Evolutionary conservation across 441 rosid genomes (phyloP).

Genomic region (Viola pubescens): DNA sequence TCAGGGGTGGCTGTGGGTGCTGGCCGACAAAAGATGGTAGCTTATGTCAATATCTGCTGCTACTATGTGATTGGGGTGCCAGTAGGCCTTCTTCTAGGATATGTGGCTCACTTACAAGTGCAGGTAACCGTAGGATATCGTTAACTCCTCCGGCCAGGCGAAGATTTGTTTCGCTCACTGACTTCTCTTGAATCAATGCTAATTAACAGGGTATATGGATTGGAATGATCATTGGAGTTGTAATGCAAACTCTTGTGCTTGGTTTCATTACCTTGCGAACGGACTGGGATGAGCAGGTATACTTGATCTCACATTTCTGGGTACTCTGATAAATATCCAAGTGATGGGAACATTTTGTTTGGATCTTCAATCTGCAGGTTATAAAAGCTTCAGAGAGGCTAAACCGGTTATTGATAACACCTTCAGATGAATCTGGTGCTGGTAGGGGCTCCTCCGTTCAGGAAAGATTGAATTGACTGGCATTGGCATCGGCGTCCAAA

Average conservation of each 20-base stretch:
- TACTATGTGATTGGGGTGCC: constrained; percentile 53
- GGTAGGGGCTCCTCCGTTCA: background rate
- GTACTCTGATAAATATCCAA: background rate
- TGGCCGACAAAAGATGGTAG: constrained; percentile 50
- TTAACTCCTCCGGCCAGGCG: too few relatives aligned
- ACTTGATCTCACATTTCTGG: background rate
- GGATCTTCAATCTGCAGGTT: constrained; percentile 17
- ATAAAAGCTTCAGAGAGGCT: constrained; percentile 31
- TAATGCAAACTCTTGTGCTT: constrained; percentile 19
- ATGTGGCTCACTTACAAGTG: constrained; percentile 33
- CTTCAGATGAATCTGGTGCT: constrained; percentile 15
- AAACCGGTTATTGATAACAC: constrained; percentile 18
- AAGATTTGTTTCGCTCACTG: too few relatives aligned
- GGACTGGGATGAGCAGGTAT: constrained; percentile 40
- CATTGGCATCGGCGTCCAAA: too few relatives aligned
- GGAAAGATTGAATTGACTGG: too few relatives aligned
- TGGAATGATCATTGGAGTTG: constrained; percentile 36
- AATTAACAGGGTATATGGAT: constrained; percentile 37
- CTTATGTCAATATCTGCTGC: constrained; percentile 46
- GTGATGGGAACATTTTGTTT: background rate
- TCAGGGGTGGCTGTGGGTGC: constrained; percentile 66
- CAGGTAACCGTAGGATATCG: constrained; percentile 18
- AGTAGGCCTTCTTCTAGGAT: constrained; percentile 40
- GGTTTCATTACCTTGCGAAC: constrained; percentile 25
- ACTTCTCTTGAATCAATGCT: background rate